phyloP scores from a whole-genome alignment of 1,284 basidiomycete genomes.

The Sporisorium graminicola region DNA sequence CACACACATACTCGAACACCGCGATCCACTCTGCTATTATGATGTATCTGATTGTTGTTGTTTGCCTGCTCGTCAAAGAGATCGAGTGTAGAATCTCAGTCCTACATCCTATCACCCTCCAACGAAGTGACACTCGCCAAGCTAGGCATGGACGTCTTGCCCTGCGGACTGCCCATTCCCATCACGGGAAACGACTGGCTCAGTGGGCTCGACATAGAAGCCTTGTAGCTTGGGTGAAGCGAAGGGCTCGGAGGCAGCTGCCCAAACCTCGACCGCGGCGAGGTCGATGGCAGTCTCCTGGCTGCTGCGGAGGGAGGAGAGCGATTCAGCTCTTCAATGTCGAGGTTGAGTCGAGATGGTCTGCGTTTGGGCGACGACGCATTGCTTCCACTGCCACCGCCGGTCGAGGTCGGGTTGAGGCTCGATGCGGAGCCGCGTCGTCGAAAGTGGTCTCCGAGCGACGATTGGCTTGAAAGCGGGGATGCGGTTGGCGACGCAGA shows the following conservation, averaged over 20 bases:
- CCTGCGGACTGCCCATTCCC: slow-evolving; percentile 28
- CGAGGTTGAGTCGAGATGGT: slow-evolving; percentile 25
- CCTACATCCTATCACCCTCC: too few species aligned
- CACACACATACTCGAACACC: not conserved
- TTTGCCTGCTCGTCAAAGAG: not conserved
- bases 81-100: not conserved
- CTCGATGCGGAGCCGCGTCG: slow-evolving; percentile 24
- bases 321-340: slow-evolving; percentile 20
- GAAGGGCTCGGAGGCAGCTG: slow-evolving; percentile 31
- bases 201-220: slow-evolving; percentile 22
- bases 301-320: slow-evolving; percentile 20
- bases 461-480: slow-evolving; percentile 31
- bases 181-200: slow-evolving; percentile 26
- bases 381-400: slow-evolving; percentile 13
- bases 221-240: slow-evolving; percentile 39
- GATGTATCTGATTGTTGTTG: not conserved
- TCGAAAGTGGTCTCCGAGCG: slow-evolving; percentile 23
- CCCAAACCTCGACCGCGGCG: slow-evolving; percentile 29
- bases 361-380: slow-evolving; percentile 27
- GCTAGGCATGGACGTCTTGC: slow-evolving; percentile 15
- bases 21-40: not conserved
- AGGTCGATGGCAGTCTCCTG: slow-evolving; percentile 20
- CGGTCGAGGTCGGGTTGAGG: slow-evolving; percentile 19
- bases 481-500: slow-evolving; percentile 24
- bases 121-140: slow-evolving; percentile 30